Base-by-base conservation (phyloP, 306 rosid genomes). In the Citrullus mucosospermus region DNA sequence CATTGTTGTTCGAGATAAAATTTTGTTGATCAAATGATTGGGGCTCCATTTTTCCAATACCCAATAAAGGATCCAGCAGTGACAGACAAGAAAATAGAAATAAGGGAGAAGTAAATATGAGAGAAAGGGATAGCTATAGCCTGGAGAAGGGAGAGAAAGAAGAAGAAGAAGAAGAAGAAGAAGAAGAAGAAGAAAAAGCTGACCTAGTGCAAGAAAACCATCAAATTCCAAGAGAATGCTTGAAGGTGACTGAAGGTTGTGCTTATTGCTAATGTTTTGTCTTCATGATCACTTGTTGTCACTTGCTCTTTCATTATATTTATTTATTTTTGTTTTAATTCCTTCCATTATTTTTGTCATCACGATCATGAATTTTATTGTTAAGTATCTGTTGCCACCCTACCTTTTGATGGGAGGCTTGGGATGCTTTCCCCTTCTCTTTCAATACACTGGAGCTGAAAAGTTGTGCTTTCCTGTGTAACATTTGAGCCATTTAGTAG, bases 1-100 rank as follows among this genome's bases (percentile, higher is more conserved):
- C 74, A 68, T 68, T 41, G 74, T 68, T 68, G 53, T 41, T 68
- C 25, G 74, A 70, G 76, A 46, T 70, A 46, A 46, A n/a, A 16
- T 54, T 54, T 48, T 36, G 44, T 74, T 53, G 56, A 53, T 75
- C 63, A 38, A 32, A 85, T 83, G 88, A 88, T 85, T 84, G 91
- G 90, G 91, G 73, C 85, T 91, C 76, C 87, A 85, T 82, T 89
- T 89, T 83, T 86, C 53, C 84, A 79, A 84, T 70, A 70, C 76
- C 76, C 76, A 89, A 83, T 79, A 79, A 82, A 82, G 81, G 81
- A 83, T 82, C 81, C 78, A 34, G 79, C 65, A 84, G 89, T 82
- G 89, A 87, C 85, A 85, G 88, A 79, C 81, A 79, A 77, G 88
- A 9, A 81, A 85, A 82, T 81, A 84, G 84, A 80, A 86, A 83